phyloP scores from a whole-genome alignment of 225 moss, liverwort and hornwort genomes.

The Asterella californica region DNA sequence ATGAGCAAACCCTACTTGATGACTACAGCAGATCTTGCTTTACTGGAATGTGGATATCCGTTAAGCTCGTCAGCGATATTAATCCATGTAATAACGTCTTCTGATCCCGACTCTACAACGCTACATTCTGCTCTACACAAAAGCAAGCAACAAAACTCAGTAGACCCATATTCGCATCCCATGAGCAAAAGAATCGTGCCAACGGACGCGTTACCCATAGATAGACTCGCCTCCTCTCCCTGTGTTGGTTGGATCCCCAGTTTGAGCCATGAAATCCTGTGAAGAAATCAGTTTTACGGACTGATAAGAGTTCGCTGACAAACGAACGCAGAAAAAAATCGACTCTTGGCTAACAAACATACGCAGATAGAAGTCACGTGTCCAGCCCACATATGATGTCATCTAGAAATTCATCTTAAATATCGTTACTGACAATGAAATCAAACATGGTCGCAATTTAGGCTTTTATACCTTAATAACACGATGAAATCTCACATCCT shows the following conservation, averaged over 20 bases:
- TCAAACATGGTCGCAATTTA: not conserved
- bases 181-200: not conserved
- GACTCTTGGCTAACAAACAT: too few species aligned
- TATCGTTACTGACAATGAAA: not conserved
- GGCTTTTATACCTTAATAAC: conserved; percentile 69
- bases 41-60: not conserved
- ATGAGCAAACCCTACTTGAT: not conserved
- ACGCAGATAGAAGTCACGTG: too few species aligned
- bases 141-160: not conserved
- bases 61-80: too few species aligned
- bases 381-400: not conserved
- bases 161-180: not conserved
- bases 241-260: conserved; percentile 94
- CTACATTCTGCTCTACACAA: not conserved
- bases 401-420: too few species aligned
- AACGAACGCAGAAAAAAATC: too few species aligned
- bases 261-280: conserved; percentile 97
- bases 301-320: too few species aligned
- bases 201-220: conserved; percentile 52
- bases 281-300: too few species aligned
- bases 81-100: too few species aligned
- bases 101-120: not conserved
- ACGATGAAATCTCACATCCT: conserved; percentile 90
- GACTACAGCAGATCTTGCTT: not conserved
- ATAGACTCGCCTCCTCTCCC: conserved; percentile 99